phyloP scores from a whole-genome alignment of 139 green algal genomes.

The Dunaliella primolecta region DNA sequence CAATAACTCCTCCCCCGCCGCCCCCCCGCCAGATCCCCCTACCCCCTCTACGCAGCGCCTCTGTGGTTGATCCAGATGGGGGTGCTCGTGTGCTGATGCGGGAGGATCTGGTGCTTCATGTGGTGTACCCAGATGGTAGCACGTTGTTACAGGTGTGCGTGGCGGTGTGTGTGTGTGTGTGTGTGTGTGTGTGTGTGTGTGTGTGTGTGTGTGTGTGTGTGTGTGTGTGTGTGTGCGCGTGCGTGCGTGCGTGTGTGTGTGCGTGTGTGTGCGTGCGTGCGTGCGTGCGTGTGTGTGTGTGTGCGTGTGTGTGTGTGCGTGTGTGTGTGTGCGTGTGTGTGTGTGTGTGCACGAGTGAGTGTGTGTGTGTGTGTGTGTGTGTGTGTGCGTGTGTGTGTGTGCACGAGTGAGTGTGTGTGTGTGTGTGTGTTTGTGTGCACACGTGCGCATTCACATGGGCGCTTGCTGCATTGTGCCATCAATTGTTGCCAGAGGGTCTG shows the following conservation, averaged over 20 bases:
- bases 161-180: not conserved
- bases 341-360: too few species aligned
- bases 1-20: conserved; percentile 6
- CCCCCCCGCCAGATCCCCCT: not conserved
- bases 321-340: too few species aligned
- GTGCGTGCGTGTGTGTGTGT: not conserved
- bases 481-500: too few species aligned
- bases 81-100: conserved; percentile 28
- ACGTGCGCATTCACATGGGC: too few species aligned
- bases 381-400: too few species aligned
- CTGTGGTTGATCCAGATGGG: conserved; percentile 35
- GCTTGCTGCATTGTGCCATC: too few species aligned
- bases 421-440: too few species aligned
- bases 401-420: too few species aligned
- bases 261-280: not conserved
- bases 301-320: too few species aligned
- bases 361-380: too few species aligned
- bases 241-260: not conserved
- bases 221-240: not conserved
- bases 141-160: conserved; percentile 31
- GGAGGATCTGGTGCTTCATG: conserved; percentile 36
- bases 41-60: not conserved
- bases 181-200: not conserved
- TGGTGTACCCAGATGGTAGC: conserved; percentile 34
- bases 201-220: not conserved